Evolutionary conservation across 176 grass and related monocot species (phyloP).

Genomic region (Alopecurus myosuroides): DNA sequence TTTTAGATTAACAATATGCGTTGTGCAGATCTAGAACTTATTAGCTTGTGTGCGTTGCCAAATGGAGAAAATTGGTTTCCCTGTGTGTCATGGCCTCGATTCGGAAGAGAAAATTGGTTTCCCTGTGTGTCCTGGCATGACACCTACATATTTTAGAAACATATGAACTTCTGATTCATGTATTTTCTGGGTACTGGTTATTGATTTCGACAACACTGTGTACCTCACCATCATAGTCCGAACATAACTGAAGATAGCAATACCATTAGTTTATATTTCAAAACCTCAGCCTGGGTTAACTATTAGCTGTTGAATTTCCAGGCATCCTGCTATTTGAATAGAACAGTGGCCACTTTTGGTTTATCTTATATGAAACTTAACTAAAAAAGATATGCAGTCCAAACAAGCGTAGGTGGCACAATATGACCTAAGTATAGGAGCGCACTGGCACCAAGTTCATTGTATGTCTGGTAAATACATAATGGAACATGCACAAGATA

Average conservation of each 20-base stretch:
- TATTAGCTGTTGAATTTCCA: constrained; percentile 5
- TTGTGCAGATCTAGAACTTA: too few relatives aligned
- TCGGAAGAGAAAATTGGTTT: too few relatives aligned
- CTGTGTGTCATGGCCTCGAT: too few relatives aligned
- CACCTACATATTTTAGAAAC: background rate
- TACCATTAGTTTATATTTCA: background rate
- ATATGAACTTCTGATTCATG: background rate
- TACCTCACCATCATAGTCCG: background rate
- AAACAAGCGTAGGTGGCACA: background rate
- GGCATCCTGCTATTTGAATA: background rate
- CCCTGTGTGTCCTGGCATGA: too few relatives aligned
- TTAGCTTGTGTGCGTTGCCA: too few relatives aligned
- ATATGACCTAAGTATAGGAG: background rate
- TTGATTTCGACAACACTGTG: background rate
- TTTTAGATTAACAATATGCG: too few relatives aligned
- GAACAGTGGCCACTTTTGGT: background rate
- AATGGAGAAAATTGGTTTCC: too few relatives aligned
- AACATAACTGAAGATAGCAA: background rate
- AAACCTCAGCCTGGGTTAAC: constrained; percentile 67
- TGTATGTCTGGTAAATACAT: background rate
- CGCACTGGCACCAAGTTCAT: background rate
- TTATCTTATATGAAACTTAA: background rate
- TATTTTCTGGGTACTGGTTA: background rate
- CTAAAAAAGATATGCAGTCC: background rate
- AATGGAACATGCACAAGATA: background rate